Conservation (phyloP, 768 basidiomycete genomes). For the Termitomyces bulborhizus region DNA sequence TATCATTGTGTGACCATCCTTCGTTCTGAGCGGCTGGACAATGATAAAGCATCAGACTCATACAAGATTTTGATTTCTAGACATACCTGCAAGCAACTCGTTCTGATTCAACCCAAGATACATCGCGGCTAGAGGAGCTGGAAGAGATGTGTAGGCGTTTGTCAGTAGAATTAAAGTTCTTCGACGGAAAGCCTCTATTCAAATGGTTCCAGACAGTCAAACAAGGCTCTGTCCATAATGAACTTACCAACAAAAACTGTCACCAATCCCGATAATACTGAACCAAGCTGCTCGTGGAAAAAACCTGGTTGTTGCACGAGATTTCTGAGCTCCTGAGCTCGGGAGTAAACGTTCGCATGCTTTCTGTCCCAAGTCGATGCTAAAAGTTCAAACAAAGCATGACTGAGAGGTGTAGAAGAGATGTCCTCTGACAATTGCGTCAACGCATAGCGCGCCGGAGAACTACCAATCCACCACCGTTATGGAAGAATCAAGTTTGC, state of each 20-base stretch:
- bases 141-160: slow-evolving; percentile 60
- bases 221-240: neutral
- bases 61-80: neutral
- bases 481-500: neutral
- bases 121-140: slow-evolving; percentile 42
- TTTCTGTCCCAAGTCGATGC: slow-evolving; percentile 48
- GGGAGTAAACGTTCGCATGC: slow-evolving; percentile 49
- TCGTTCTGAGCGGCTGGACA: slow-evolving; percentile 32
- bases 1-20: slow-evolving; percentile 47
- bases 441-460: slow-evolving; percentile 54
- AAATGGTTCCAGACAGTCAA: neutral
- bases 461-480: slow-evolving; percentile 28
- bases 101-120: slow-evolving; percentile 49
- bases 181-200: slow-evolving; percentile 50
- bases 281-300: slow-evolving; percentile 37
- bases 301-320: slow-evolving; percentile 39
- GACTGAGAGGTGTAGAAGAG: slow-evolving; percentile 34
- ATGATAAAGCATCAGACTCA: neutral
- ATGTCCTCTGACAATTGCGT: slow-evolving; percentile 48
- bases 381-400: slow-evolving; percentile 39
- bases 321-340: slow-evolving; percentile 34
- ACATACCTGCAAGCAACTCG: slow-evolving; percentile 31
- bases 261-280: slow-evolving; percentile 38
- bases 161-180: slow-evolving; percentile 51
- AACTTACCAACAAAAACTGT: slow-evolving; percentile 47